Evolutionary conservation across 2,329 filamentous ascomycete genomes (phyloP).

Genomic region (Aspergillus fructus): DNA sequence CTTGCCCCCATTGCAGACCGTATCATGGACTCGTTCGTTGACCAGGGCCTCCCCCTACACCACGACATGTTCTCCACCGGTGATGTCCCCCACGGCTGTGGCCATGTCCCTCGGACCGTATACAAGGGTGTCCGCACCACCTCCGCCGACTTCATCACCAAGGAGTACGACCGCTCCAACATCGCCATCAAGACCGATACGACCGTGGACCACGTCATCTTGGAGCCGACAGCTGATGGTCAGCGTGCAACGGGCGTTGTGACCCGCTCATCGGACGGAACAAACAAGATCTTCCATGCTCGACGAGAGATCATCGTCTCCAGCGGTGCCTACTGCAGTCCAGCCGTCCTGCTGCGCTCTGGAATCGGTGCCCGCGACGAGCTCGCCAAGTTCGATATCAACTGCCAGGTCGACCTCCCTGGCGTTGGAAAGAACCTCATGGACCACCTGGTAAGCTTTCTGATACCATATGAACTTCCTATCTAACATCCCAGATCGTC

Average conservation of each 20-base stretch:
- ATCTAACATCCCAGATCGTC: constrained; percentile 40
- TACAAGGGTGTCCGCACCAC: constrained; percentile 54
- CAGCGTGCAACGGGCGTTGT: constrained; percentile 43
- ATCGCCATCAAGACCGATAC: constrained; percentile 51
- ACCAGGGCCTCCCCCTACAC: constrained; percentile 55
- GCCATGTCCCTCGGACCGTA: constrained; percentile 55
- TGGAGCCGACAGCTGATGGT: constrained; percentile 39
- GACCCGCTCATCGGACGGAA: constrained; percentile 31
- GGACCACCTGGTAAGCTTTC: constrained; percentile 50
- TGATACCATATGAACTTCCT: constrained; percentile 6
- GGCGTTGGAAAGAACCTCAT: constrained; percentile 56
- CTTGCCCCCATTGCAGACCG: constrained; percentile 59
- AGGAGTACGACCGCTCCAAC: constrained; percentile 44
- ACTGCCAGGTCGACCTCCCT: constrained; percentile 45
- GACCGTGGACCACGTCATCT: constrained; percentile 53
- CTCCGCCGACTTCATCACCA: constrained; percentile 54
- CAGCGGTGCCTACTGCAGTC: constrained; percentile 52
- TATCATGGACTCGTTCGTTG: constrained; percentile 55
- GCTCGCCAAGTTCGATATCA: constrained; percentile 44
- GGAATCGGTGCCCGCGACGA: constrained; percentile 52
- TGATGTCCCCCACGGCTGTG: constrained; percentile 54
- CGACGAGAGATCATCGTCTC: constrained; percentile 50
- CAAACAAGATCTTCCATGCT: constrained; percentile 38
- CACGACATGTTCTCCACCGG: constrained; percentile 61
- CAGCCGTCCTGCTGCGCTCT: constrained; percentile 54